phyloP scores from a whole-genome alignment of 805 yeast species.

The Candida railenensis region DNA sequence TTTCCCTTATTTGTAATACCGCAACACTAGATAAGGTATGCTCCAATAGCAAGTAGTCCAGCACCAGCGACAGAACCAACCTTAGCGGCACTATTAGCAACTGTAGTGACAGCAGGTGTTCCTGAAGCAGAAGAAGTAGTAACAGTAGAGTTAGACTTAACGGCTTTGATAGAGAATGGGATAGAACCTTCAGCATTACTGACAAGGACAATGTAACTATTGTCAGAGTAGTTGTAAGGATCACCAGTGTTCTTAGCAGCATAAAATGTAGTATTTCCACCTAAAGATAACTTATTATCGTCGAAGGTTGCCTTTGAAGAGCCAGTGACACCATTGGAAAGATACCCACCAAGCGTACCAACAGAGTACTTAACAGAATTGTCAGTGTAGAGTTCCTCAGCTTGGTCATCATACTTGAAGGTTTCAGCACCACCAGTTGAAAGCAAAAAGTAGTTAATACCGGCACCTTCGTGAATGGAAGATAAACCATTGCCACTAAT shows the following conservation, averaged over 20 bases:
- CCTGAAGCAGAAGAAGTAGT: neutral
- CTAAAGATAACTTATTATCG: constrained; percentile 14
- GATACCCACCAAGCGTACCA: neutral
- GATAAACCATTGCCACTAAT: constrained; percentile 28
- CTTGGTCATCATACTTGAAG: constrained; percentile 18
- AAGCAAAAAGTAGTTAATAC: constrained; percentile 37
- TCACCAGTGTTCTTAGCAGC: constrained; percentile 28
- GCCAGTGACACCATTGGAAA: constrained; percentile 7
- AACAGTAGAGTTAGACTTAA: constrained; percentile 1
- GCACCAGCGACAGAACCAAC: constrained; percentile 5
- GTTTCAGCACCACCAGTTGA: constrained; percentile 16
- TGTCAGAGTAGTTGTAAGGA: constrained; percentile 26
- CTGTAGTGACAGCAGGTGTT: constrained; percentile 1
- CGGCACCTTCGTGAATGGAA: constrained; percentile 46
- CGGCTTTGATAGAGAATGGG: neutral
- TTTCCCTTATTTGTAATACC: no score
- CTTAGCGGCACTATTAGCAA: constrained; percentile 7
- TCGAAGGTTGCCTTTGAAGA: constrained; percentile 12
- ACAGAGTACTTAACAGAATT: neutral
- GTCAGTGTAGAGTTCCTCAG: neutral
- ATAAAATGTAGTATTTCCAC: constrained; percentile 19
- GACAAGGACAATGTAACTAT: constrained; percentile 11
- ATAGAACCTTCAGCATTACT: neutral
- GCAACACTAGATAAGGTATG: constrained; percentile 2
- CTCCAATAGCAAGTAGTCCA: constrained; percentile 8